Base-by-base conservation (phyloP, 2,329 filamentous ascomycete species). In the Xylaria sp. region DNA sequence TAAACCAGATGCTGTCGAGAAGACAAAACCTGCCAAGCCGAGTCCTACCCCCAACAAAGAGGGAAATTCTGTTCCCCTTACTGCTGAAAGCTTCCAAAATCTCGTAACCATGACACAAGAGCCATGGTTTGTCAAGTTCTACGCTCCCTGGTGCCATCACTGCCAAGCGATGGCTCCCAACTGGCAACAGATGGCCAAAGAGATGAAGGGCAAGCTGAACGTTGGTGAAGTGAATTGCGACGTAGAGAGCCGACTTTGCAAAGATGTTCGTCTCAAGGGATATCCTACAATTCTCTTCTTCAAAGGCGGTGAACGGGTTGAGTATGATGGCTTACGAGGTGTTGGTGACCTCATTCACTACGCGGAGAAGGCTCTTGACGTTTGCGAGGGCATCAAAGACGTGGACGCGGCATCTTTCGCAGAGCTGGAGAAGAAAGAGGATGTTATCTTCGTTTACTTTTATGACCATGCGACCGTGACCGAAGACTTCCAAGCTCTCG, bases 61-160 rank as follows among this genome's bases (percentile, higher is more conserved):
- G 50, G 96, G 96, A 7, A 84, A 87, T 18, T 97, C 94, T 7
- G 85, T 94, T 41, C 82, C 90, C 7, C 86, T 99, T 62, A 94
- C 90, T 1, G 91, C 92, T 0, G 94, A 98, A 78, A 93, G 86
- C 72, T 99, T 99, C 83, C 91, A 97, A 79, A 90, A 88, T 67
- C 84, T 91, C 46, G 94, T 99, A 56, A 97, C 94, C 2, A 92
- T 91, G 79, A 94, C 94, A 0, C 89, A 92, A 72, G 94, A 98
- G 72, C 91, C 94, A 6, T 99, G 96, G 96, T 98, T 99, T 78
- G 90, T 99, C 85, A 99, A 99, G 81, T 98, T 99, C 80, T 98
- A 98, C 80, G 94, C 94, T 20, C 97, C 96, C 6, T 98, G 95
- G 96, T 99, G 96, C 80, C 90, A 91, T 74, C 96, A 99, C 82